Base-by-base conservation (phyloP, 441 rosid species). In the Eruca vesicaria region DNA sequence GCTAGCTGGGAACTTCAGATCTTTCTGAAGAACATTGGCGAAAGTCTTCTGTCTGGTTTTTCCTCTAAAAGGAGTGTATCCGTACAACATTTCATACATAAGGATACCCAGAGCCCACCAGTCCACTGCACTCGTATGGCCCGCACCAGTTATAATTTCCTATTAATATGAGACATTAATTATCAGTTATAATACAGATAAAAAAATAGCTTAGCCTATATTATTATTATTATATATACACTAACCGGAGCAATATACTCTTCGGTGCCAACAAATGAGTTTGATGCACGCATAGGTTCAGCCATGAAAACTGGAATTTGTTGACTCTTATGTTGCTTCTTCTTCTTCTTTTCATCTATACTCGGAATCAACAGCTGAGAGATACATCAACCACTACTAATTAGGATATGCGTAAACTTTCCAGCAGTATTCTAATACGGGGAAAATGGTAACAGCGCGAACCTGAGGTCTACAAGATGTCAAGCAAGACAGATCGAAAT, bases 51-150 rank as follows among this genome's bases (percentile, higher is more conserved):
- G 99, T 81, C 98, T 86, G 7, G 97, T 90, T 84, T 87, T 96
- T 50, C 99, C 99, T 79, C 99, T 88, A 66, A 96, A 93, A 20
- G 99, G 99, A 77, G 99, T 96, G 76, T 90, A 88, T 79, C 99
- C 97, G 76, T 96, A 96, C 18, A 96, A 82, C 99, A 96, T 96
- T 78, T 96, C 97, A 32, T 89, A 96, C 32, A 96, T 80, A 76
- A 96, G 97, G 69, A 93, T 89, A 19, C 99, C 99, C 70, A 93
- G 91, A 65, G 99, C 98, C 99, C 99, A 96, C 99, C 99, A 96
- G 80, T 96, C 99, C 68, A 91, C 98, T 61, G 99, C 98, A 86
- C 99, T 96, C 0, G 92, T 88, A 80, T 96, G 99, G 36, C 99
- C 98, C 57, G 93, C 92, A 11, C 93, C 98, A 71, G 80, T 68